Percentiles rank a stretch among this genome's conserved stretches.
Evolutionary conservation across 169 alveolate genomes (phyloP).

Genomic region (Eimeria necatrix): DNA sequence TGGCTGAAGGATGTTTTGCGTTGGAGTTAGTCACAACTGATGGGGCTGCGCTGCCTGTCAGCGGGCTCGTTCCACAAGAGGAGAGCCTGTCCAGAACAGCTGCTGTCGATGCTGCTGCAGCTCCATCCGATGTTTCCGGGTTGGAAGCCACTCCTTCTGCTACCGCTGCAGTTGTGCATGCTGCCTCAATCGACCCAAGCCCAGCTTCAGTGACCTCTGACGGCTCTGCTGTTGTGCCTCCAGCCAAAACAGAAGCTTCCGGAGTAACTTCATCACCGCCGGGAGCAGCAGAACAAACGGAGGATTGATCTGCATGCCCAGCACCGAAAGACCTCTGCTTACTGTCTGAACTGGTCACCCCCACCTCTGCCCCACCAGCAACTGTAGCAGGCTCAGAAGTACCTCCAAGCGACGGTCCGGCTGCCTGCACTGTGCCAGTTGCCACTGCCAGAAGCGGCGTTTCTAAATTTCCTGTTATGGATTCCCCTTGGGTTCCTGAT

Average conservation of each 20-base stretch:
- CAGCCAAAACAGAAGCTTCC: not conserved
- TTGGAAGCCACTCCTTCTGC: not conserved
- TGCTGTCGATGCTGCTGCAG: constrained; percentile 11
- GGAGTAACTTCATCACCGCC: not conserved
- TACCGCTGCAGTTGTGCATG: not conserved
- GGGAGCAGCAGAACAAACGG: not conserved
- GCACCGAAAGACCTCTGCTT: no score
- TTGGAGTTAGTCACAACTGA: not conserved
- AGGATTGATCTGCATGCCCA: not conserved
- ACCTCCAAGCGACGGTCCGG: no score
- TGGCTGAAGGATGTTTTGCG: not conserved
- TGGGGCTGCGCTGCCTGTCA: not conserved
- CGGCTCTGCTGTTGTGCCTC: not conserved
- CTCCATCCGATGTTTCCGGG: not conserved
- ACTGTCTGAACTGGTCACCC: not conserved
- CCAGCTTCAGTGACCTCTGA: not conserved
- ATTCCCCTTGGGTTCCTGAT: not conserved
- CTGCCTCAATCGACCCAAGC: not conserved
- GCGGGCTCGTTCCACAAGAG: not conserved
- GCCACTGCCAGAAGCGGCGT: no score
- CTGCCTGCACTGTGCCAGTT: no score
- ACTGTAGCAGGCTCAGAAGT: no score
- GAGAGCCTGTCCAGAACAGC: not conserved
- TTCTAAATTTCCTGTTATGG: no score
- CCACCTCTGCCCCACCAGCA: not conserved